Percentiles rank a stretch among this genome's conserved stretches.
Evolutionary conservation across 345 rosid genomes (phyloP).

Genomic region (rapeseed (Brassica napus)): DNA sequence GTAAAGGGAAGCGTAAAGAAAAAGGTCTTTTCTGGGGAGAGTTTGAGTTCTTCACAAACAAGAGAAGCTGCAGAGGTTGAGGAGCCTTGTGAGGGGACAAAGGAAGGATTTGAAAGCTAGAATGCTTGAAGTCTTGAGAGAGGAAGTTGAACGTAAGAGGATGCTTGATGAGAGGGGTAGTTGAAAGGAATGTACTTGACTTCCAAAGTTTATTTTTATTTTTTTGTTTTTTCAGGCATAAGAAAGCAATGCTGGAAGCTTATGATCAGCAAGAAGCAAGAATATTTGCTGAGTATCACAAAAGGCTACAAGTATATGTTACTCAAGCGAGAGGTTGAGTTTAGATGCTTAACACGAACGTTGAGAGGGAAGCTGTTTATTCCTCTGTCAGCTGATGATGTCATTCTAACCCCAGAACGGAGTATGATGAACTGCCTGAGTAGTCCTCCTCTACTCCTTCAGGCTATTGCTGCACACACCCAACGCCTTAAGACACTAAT

Average conservation of each 20-base stretch:
- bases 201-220: neutral
- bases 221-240: slow-evolving; percentile 36
- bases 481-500: slow-evolving; percentile 61
- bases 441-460: slow-evolving; percentile 79
- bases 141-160: slow-evolving; percentile 85
- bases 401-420: slow-evolving; percentile 69
- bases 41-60: slow-evolving; percentile 45
- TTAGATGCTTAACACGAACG: slow-evolving; percentile 47
- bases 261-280: slow-evolving; percentile 91
- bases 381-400: slow-evolving; percentile 83
- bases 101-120: slow-evolving; percentile 78
- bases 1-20: slow-evolving; percentile 59
- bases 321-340: slow-evolving; percentile 65
- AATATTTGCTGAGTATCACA: slow-evolving; percentile 88
- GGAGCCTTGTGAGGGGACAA: slow-evolving; percentile 70
- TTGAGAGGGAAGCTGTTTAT: slow-evolving; percentile 78
- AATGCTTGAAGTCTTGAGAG: slow-evolving; percentile 84
- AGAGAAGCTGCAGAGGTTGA: slow-evolving; percentile 76
- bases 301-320: slow-evolving; percentile 63
- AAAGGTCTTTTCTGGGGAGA: slow-evolving; percentile 41
- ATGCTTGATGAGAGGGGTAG: slow-evolving; percentile 85
- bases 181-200: slow-evolving; percentile 15
- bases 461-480: slow-evolving; percentile 71
- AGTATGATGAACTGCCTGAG: slow-evolving; percentile 66
- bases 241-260: slow-evolving; percentile 80